These are phyloP conservation scores for Moniliella sp. DNA, from an alignment of 1,284 basidiomycete genomes.

Conservation along the genomic window DNA sequence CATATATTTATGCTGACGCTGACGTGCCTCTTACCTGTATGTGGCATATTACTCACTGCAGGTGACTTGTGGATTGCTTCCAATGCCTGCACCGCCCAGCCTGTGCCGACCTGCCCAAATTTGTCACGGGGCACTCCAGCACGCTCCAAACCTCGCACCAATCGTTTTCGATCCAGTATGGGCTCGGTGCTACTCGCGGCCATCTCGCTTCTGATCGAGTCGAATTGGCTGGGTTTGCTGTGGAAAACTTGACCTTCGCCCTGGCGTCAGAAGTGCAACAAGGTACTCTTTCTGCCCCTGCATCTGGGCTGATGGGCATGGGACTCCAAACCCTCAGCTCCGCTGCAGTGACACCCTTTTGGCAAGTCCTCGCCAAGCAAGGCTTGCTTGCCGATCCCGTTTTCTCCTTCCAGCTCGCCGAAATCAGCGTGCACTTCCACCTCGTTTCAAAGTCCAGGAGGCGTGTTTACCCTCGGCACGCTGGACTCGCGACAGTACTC, in stretches of 20 bases:
- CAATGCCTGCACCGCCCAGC: conserved; percentile 38
- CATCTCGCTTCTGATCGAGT: conserved; percentile 45
- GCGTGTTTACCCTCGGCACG: conserved; percentile 35
- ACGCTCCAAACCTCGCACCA: conserved; percentile 12
- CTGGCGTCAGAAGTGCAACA: conserved; percentile 24
- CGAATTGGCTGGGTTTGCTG: conserved; percentile 32
- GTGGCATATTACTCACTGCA: too few species aligned
- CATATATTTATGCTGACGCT: too few species aligned
- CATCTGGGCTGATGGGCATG: conserved; percentile 36
- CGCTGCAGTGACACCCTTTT: conserved; percentile 44
- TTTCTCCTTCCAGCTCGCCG: conserved; percentile 35
- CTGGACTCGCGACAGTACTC: conserved; percentile 32
- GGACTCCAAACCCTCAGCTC: conserved; percentile 34
- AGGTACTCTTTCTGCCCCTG: conserved; percentile 28
- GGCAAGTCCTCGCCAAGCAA: conserved; percentile 43
- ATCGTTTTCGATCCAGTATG: conserved; percentile 56
- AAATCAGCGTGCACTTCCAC: too few species aligned
- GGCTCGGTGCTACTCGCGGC: conserved; percentile 55
- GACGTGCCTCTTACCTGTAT: too few species aligned
- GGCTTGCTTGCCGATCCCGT: conserved; percentile 36
- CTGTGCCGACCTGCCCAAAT: conserved; percentile 35
- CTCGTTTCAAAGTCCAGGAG: conserved; percentile 22
- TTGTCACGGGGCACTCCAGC: conserved; percentile 15
- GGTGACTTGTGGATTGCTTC: conserved; percentile 56
- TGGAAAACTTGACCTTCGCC: conserved; percentile 32